phyloP scores from a whole-genome alignment of 2,329 filamentous ascomycete species.

The Fusarium coffeatum region DNA sequence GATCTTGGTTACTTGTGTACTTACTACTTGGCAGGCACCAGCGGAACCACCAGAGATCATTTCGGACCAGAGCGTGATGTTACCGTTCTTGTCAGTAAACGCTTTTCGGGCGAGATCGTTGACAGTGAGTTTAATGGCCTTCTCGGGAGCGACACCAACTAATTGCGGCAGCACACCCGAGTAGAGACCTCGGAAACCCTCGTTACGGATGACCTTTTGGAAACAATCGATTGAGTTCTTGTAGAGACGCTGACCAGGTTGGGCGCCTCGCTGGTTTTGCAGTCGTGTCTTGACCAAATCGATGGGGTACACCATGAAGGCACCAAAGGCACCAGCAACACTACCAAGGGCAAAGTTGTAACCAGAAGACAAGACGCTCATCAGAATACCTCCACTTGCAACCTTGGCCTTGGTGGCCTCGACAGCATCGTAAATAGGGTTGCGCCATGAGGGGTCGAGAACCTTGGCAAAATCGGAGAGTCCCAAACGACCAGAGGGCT shows the following conservation, averaged over 20 bases:
- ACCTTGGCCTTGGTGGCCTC: slow-evolving; percentile 57
- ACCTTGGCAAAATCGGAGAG: slow-evolving; percentile 93
- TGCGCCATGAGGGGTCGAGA: slow-evolving; percentile 91
- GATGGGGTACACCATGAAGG: slow-evolving; percentile 99
- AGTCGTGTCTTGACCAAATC: slow-evolving; percentile 98
- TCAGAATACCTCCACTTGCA: slow-evolving; percentile 59
- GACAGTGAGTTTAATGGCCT: slow-evolving; percentile 98
- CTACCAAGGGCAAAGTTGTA: slow-evolving; percentile 94
- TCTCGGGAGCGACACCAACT: slow-evolving; percentile 97
- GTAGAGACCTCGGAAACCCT: slow-evolving; percentile 90
- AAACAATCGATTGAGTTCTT: slow-evolving; percentile 98
- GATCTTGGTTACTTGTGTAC: slow-evolving; percentile 46
- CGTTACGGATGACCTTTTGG: slow-evolving; percentile 90
- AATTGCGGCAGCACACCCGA: slow-evolving; percentile 95
- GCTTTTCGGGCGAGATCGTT: slow-evolving; percentile 89
- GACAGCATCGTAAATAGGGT: slow-evolving; percentile 64
- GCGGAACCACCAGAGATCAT: slow-evolving; percentile 88
- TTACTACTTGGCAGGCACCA: slow-evolving; percentile 94
- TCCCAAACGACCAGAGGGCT: slow-evolving; percentile 85
- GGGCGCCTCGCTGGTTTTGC: slow-evolving; percentile 91
- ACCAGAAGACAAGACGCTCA: slow-evolving; percentile 72
- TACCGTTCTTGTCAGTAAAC: slow-evolving; percentile 80
- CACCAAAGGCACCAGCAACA: slow-evolving; percentile 93
- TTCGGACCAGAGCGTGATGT: slow-evolving; percentile 78
- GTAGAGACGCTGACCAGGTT: slow-evolving; percentile 88